Evolutionary conservation across 331 rosid genomes (phyloP).

Genomic region (Malus hybrid): DNA sequence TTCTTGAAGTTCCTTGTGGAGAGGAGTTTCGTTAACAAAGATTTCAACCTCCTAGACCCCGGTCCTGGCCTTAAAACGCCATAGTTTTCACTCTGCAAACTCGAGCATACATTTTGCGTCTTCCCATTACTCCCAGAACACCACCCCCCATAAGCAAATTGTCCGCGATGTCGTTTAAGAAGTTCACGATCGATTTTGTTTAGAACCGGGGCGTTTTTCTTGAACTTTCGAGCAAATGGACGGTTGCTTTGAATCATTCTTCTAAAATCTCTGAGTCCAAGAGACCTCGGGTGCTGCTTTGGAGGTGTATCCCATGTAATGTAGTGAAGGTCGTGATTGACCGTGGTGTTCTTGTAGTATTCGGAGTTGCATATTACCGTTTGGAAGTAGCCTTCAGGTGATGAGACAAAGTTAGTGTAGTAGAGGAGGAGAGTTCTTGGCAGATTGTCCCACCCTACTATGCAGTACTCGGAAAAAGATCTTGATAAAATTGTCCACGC

Average conservation of each 20-base stretch:
- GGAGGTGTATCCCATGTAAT: conserved; percentile 92
- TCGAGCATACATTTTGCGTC: conserved; percentile 29
- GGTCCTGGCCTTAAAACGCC: conserved; percentile 64
- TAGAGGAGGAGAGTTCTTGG: conserved; percentile 92
- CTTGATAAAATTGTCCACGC: conserved; percentile 94
- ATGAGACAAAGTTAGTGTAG: conserved; percentile 84
- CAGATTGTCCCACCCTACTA: conserved; percentile 85
- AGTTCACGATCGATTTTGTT: conserved; percentile 68
- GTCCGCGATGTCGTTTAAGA: conserved; percentile 39
- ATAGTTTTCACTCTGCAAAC: conserved; percentile 33
- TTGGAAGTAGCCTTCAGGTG: conserved; percentile 92
- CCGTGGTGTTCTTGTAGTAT: conserved; percentile 63
- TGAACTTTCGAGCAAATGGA: conserved; percentile 85
- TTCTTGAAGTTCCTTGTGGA: conserved; percentile 32
- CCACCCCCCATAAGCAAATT: conserved; percentile 70
- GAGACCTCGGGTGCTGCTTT: conserved; percentile 79
- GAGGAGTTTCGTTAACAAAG: conserved; percentile 34
- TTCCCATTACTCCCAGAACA: conserved; percentile 36
- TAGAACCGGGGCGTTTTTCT: conserved; percentile 48
- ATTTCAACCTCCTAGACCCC: conserved; percentile 58
- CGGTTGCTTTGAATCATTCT: conserved; percentile 56
- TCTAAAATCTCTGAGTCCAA: conserved; percentile 50
- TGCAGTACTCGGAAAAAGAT: conserved; percentile 75
- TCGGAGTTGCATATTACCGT: conserved; percentile 73
- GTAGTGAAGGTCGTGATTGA: conserved; percentile 82